Evolutionary conservation across 441 rosid genomes (phyloP), one percentile per base, ranked within the genome.

Genomic region (Aquilaria agallochum): DNA sequence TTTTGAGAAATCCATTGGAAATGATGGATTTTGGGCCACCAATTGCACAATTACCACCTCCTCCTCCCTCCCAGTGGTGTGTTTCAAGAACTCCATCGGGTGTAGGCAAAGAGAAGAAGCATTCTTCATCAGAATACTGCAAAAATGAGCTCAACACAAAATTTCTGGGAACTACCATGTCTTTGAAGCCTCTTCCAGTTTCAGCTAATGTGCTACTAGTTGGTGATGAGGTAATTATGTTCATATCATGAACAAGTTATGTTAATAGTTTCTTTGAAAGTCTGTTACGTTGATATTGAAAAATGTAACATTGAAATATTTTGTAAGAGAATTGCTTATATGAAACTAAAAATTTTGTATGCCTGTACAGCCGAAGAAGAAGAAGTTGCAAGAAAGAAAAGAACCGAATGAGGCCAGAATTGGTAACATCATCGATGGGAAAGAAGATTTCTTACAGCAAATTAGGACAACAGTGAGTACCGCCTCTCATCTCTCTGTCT

Each of bases 361-460:
- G 63, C 64, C 20, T 51, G 12, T 56, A n/a, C 66, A 47, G 72
- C 65, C 68, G 78, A 83, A 78, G 56, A 79, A 69, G 58, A 72
- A 74, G 84, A 80, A 66, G 80, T 64, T 66, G 46, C 62, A 59
- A 69, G 70, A 76, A 66, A 50, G 27, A 20, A 20, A 20, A 20
- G 27, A 20, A 20, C 27, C 27, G 27, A 20, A 20, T 20, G 27
- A 20, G 27, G 27, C 27, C 27, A 20, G 27, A 20, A 20, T 20
- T 20, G 27, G 27, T 20, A 20, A 20, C 27, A 20, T 20, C 27
- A 27, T 60, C 64, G 90, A 78, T 45, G 94, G 86, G 58, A 81
- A 80, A 76, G 95, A 76, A 30, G 95, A 94, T 64, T 87, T 94
- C 68, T 81, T 88, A 68, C 84, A 83, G 56, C 97, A 90, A 76